Conservation (phyloP, 768 basidiomycete genomes). For the Boletus rubescentipes region DNA sequence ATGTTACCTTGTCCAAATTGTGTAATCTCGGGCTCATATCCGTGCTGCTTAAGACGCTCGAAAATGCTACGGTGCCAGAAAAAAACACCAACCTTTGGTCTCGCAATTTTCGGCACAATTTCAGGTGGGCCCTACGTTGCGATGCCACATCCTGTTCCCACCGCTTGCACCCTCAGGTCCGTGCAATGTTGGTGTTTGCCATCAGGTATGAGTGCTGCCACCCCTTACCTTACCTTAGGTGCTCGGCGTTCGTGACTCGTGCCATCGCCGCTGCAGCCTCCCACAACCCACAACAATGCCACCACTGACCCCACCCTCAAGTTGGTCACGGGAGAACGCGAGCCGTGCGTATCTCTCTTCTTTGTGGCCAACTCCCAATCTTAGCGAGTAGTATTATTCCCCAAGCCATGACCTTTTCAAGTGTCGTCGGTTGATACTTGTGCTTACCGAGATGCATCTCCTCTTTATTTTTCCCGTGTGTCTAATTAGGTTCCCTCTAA, state of each 20-base stretch:
- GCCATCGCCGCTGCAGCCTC: slow-evolving; percentile 51
- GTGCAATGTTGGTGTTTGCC: too few species aligned
- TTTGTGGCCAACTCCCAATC: background rate
- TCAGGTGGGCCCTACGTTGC: background rate
- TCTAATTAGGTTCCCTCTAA: slow-evolving; percentile 28
- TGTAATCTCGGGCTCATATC: slow-evolving; percentile 5
- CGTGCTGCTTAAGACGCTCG: slow-evolving; percentile 3
- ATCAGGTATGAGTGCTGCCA: too few species aligned
- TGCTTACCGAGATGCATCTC: slow-evolving; percentile 56
- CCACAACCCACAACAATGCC: slow-evolving; percentile 37
- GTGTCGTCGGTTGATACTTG: slow-evolving; percentile 58
- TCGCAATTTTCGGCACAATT: background rate
- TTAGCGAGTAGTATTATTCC: slow-evolving; percentile 63
- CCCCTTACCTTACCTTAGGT: too few species aligned
- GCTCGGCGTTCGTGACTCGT: too few species aligned
- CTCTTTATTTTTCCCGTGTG: background rate
- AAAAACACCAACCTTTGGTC: background rate
- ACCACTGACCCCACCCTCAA: slow-evolving; percentile 38
- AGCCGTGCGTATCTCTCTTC: slow-evolving; percentile 45
- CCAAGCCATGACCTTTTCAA: slow-evolving; percentile 76
- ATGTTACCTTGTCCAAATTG: background rate
- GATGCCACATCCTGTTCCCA: background rate
- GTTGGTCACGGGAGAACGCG: slow-evolving; percentile 45
- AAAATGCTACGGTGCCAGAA: slow-evolving; percentile 6
- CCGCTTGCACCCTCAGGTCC: too few species aligned